A percentile compares a stretch with the other conserved stretches of the same genome.
phyloP scores from a whole-genome alignment of 768 basidiomycete species.

The Suillus subluteus region DNA sequence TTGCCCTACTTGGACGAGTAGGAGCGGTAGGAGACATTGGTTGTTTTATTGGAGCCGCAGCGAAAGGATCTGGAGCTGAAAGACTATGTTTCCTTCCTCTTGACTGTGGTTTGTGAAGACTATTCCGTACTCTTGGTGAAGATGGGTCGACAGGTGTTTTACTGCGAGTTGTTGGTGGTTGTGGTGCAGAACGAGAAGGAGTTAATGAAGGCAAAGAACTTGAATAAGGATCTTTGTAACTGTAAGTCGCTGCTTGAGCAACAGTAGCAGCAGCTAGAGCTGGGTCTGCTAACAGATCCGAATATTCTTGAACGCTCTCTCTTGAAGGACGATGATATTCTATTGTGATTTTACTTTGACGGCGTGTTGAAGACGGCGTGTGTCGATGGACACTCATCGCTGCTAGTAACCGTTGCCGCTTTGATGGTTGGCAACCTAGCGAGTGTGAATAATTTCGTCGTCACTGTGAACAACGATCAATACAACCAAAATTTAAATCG shows the following conservation, averaged over 20 bases:
- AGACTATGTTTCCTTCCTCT: conserved; percentile 57
- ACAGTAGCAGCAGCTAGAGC: conserved; percentile 59
- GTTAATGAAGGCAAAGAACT: conserved; percentile 6
- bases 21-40: conserved; percentile 56
- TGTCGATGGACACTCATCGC: conserved; percentile 21
- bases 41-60: conserved; percentile 36
- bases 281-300: conserved; percentile 68
- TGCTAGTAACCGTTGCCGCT: conserved; percentile 10
- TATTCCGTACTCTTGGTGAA: conserved; percentile 47
- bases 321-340: conserved; percentile 78
- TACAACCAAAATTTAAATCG: neutral
- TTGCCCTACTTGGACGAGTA: conserved; percentile 80
- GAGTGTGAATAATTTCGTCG: neutral
- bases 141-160: conserved; percentile 32
- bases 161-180: conserved; percentile 37
- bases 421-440: conserved; percentile 6
- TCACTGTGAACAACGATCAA: neutral
- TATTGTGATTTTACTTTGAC: conserved; percentile 66
- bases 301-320: conserved; percentile 78
- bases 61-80: conserved; percentile 58
- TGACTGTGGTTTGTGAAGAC: conserved; percentile 64
- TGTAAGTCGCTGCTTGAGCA: conserved; percentile 32
- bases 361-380: conserved; percentile 27
- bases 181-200: conserved; percentile 51
- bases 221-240: conserved; percentile 43